Percentiles rank a stretch among this genome's conserved stretches.
Evolutionary conservation across 805 yeast species (phyloP).

Genomic region (Scheffersomyces coipomensis): DNA sequence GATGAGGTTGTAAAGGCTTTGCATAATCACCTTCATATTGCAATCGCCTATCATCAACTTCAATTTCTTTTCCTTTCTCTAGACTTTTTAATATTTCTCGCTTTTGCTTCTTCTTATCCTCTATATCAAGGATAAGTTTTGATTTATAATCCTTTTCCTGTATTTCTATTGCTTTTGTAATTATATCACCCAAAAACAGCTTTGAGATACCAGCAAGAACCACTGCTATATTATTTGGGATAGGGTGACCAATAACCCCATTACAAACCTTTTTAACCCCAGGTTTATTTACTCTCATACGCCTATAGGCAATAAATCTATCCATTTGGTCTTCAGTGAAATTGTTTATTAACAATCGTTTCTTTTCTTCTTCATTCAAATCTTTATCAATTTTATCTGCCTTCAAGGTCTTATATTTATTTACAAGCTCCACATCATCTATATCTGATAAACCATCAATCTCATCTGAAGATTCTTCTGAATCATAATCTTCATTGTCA

Average conservation of each 20-base stretch:
- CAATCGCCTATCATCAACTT: constrained; percentile 24
- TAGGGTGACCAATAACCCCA: constrained; percentile 73
- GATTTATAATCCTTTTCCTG: constrained; percentile 56
- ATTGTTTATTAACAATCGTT: constrained; percentile 63
- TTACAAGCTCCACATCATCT: constrained; percentile 32
- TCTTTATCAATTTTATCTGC: constrained; percentile 27
- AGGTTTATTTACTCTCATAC: constrained; percentile 61
- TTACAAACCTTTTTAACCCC: constrained; percentile 81
- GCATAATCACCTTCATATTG: constrained; percentile 39
- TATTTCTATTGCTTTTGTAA: constrained; percentile 75
- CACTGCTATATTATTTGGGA: constrained; percentile 76
- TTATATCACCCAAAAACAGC: constrained; percentile 85
- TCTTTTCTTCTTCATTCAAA: constrained; percentile 51
- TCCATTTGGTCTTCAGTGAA: constrained; percentile 82
- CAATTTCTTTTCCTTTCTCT: constrained; percentile 35
- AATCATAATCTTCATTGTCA: constrained; percentile 3
- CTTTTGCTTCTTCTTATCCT: constrained; percentile 38
- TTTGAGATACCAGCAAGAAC: constrained; percentile 85
- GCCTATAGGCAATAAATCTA: constrained; percentile 80
- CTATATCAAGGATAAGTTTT: constrained; percentile 32
- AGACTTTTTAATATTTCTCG: constrained; percentile 33
- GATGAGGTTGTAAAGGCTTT: constrained; percentile 77
- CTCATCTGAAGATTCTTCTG: constrained; percentile 14
- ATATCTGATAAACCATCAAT: constrained; percentile 30
- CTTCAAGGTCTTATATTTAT: constrained; percentile 25